Percentiles rank a stretch among this genome's conserved stretches.
These are phyloP conservation scores for Clarireedia homoeocarpa DNA, from an alignment of 2,329 filamentous ascomycete species.

Conservation along the genomic window DNA sequence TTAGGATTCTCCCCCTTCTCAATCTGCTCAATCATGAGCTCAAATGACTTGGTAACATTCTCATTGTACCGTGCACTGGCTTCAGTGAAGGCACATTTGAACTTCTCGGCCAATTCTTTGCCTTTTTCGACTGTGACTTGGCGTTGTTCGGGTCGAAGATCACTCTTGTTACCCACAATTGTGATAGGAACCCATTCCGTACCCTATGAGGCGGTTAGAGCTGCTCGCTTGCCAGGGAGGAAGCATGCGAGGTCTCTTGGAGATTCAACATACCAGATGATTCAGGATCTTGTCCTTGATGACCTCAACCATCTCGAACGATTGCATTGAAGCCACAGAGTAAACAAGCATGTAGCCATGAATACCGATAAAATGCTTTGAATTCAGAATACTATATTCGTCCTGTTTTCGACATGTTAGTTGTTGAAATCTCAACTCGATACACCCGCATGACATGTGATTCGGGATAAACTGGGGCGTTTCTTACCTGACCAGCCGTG, in stretches of 20 bases:
- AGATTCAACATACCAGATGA: constrained; percentile 61
- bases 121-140: constrained; percentile 85
- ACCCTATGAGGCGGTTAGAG: constrained; percentile 47
- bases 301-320: constrained; percentile 94
- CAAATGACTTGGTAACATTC: constrained; percentile 88
- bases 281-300: constrained; percentile 97
- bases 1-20: constrained; percentile 89
- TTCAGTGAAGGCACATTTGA: constrained; percentile 91
- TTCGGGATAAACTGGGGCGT: background rate
- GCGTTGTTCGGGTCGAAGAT: constrained; percentile 84
- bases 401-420: constrained; percentile 48
- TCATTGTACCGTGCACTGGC: constrained; percentile 90
- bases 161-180: constrained; percentile 95
- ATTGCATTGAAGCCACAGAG: constrained; percentile 88
- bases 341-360: constrained; percentile 99
- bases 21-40: constrained; percentile 88
- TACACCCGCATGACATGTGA: constrained; percentile 7
- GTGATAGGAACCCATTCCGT: constrained; percentile 88
- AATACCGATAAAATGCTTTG: constrained; percentile 97
- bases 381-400: constrained; percentile 97
- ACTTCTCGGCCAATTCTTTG: constrained; percentile 73
- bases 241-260: background rate
- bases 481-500: constrained; percentile 79
- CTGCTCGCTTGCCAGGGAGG: constrained; percentile 6
- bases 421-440: background rate